Conservation (phyloP, 2,329 filamentous ascomycete genomes). For the Clonostachys rhizophaga region DNA sequence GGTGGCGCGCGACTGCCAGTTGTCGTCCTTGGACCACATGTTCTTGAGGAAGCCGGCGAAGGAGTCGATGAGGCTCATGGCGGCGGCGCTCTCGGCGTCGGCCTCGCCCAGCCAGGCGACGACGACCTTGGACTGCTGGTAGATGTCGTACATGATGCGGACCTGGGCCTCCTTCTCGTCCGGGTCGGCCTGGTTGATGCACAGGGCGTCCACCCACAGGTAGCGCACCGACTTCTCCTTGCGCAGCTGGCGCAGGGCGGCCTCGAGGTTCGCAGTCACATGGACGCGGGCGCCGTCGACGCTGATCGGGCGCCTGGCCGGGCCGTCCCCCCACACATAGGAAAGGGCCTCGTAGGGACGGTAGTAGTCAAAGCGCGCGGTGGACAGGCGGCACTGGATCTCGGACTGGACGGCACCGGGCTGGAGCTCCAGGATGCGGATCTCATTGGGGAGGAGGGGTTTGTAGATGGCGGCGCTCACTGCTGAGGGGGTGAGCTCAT, state of each 20-base stretch:
- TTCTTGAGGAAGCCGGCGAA: neutral
- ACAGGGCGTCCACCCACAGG: neutral
- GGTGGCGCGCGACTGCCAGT: neutral
- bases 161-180: slow-evolving; percentile 1
- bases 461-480: neutral
- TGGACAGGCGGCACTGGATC: neutral
- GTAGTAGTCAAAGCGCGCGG: neutral
- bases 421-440: neutral
- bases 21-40: neutral
- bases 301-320: neutral
- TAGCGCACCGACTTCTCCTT: neutral
- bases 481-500: too few species aligned
- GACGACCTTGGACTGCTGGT: neutral
- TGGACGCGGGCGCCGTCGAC: neutral
- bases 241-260: neutral
- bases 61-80: neutral
- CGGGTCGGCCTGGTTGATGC: neutral
- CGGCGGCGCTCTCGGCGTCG: neutral
- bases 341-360: neutral
- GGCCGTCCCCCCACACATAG: neutral
- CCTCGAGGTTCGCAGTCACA: neutral
- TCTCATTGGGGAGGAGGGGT: neutral
- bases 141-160: neutral
- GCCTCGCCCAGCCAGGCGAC: neutral
- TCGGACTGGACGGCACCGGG: neutral